Evolutionary conservation across 352 stramenopile genomes (phyloP).

Genomic region (Phytophthora cajani): DNA sequence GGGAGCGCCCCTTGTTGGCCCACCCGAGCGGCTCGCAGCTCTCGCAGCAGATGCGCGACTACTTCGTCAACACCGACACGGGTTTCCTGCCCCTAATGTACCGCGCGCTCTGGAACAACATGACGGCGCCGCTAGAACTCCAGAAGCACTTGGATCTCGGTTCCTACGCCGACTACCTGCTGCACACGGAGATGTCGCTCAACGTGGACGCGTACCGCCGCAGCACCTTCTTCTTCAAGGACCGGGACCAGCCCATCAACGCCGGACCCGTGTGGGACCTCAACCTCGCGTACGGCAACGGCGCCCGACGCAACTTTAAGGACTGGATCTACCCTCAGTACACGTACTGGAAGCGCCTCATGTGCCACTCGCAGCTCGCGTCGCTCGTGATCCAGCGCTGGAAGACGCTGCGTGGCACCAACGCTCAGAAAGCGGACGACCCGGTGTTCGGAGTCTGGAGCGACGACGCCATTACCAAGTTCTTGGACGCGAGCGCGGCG

Average conservation of each 20-base stretch:
- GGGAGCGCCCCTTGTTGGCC: slow-evolving; percentile 65
- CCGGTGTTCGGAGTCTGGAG: slow-evolving; percentile 51
- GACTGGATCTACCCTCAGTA: slow-evolving; percentile 82
- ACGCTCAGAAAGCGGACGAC: slow-evolving; percentile 15
- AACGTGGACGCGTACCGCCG: slow-evolving; percentile 82
- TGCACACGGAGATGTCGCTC: slow-evolving; percentile 86
- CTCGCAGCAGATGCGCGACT: slow-evolving; percentile 79
- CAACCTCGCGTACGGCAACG: slow-evolving; percentile 82
- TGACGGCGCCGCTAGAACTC: slow-evolving; percentile 65
- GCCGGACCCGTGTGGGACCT: slow-evolving; percentile 82
- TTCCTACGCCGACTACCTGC: slow-evolving; percentile 76
- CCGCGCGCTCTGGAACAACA: slow-evolving; percentile 78
- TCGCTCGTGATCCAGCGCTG: slow-evolving; percentile 79
- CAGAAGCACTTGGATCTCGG: slow-evolving; percentile 72
- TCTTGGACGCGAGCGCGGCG: slow-evolving; percentile 55
- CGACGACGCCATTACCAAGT: slow-evolving; percentile 54
- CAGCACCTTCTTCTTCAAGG: slow-evolving; percentile 86
- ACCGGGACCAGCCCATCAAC: slow-evolving; percentile 77
- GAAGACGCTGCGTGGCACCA: slow-evolving; percentile 59
- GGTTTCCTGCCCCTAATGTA: slow-evolving; percentile 75
- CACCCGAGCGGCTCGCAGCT: slow-evolving; percentile 59
- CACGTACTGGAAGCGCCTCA: slow-evolving; percentile 82
- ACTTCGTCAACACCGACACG: slow-evolving; percentile 66
- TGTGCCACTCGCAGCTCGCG: slow-evolving; percentile 82
- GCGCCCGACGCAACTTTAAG: slow-evolving; percentile 56